A percentile compares a stretch with the other conserved stretches of the same genome.
Conservation (phyloP, 768 basidiomycete species). For the Saitozyma sp. region DNA sequence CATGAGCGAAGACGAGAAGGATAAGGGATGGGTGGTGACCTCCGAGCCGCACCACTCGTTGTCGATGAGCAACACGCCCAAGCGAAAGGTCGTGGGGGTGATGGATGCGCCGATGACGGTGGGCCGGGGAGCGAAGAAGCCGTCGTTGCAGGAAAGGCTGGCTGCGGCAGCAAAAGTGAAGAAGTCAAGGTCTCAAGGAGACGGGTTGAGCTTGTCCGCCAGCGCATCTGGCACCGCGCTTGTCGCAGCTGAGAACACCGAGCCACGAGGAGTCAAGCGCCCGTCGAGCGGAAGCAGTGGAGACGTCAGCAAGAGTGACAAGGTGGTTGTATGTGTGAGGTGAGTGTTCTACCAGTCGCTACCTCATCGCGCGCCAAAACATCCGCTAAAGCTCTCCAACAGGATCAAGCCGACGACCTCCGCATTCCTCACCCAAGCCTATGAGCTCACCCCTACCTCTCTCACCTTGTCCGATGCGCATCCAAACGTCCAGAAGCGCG, state of each 20-base stretch:
- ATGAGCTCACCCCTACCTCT: conserved; percentile 41
- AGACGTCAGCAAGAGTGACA: conserved; percentile 20
- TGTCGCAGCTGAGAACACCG: neutral
- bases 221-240: conserved; percentile 6
- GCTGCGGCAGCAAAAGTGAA: conserved; percentile 30
- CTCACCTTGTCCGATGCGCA: conserved; percentile 44
- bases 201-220: conserved; percentile 9
- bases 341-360: conserved; percentile 19
- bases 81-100: conserved; percentile 31
- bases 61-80: conserved; percentile 23
- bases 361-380: neutral
- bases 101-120: conserved; percentile 24
- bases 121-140: conserved; percentile 13
- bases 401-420: conserved; percentile 45
- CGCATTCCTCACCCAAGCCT: conserved; percentile 31
- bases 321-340: conserved; percentile 48
- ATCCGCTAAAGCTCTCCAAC: neutral
- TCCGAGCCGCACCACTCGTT: conserved; percentile 2
- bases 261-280: conserved; percentile 2
- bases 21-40: neutral
- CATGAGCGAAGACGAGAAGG: neutral
- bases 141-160: conserved; percentile 33
- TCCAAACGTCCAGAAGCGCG: conserved; percentile 48
- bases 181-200: conserved; percentile 24
- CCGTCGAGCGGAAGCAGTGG: neutral